Percentiles rank a stretch among this genome's conserved stretches.
Conservation (phyloP, 257 asterid species). For the Knoxia roxburghii region DNA sequence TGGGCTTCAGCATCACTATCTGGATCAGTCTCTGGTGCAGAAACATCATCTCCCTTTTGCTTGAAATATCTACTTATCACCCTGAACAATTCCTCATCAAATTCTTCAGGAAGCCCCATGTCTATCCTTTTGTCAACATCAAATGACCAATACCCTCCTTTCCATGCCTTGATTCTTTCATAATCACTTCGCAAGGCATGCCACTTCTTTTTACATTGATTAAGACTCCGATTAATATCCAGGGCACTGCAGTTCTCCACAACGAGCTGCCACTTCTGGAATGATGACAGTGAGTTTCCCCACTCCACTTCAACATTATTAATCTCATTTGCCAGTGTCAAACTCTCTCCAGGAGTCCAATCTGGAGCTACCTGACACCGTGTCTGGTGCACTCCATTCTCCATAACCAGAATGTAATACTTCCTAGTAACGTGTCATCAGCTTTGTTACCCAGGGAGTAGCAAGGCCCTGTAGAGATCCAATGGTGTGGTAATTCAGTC, state of each 20-base stretch:
- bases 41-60: conserved; percentile 24
- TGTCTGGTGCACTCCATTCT: conserved; percentile 58
- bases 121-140: conserved; percentile 20
- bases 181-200: conserved; percentile 44
- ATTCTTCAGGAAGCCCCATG: conserved; percentile 29
- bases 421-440: not conserved
- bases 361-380: conserved; percentile 84
- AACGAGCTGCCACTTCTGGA: conserved; percentile 94
- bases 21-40: conserved; percentile 55
- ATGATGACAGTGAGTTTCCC: conserved; percentile 64
- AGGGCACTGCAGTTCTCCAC: conserved; percentile 73
- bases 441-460: not conserved
- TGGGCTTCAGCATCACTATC: conserved; percentile 34
- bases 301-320: conserved; percentile 69
- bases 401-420: conserved; percentile 27
- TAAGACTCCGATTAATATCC: conserved; percentile 57
- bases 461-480: not conserved
- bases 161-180: conserved; percentile 33
- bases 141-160: conserved; percentile 26
- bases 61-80: conserved; percentile 48
- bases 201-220: conserved; percentile 85
- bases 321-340: conserved; percentile 65
- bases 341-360: conserved; percentile 66
- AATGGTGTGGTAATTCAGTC: not conserved
- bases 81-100: conserved; percentile 40